Conservation (phyloP, 1,139 yeast species). For the Maudiozyma humilis region DNA sequence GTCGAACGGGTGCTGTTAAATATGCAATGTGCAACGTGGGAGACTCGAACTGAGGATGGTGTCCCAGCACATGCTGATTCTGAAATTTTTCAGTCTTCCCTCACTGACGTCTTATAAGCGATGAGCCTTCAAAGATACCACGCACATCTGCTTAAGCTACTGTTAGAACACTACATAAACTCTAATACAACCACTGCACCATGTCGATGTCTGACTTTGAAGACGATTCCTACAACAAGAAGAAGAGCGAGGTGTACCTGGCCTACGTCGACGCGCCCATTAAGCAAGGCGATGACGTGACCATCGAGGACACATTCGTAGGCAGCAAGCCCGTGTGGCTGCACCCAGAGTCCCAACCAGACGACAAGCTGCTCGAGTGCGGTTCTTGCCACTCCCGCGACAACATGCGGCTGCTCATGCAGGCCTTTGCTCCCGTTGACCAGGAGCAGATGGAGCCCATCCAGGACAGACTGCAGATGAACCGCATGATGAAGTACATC, state of each 20-base stretch:
- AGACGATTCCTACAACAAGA: conserved; percentile 1
- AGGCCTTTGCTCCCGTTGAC: conserved; percentile 72
- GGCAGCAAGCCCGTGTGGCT: conserved; percentile 71
- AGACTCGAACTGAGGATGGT: background rate
- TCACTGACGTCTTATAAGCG: no score
- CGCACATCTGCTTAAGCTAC: no score
- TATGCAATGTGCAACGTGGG: background rate
- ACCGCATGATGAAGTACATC: conserved; percentile 12
- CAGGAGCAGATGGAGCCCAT: conserved; percentile 22
- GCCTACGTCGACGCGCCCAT: conserved; percentile 54
- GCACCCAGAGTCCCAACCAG: conserved; percentile 49
- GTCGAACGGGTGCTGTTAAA: background rate
- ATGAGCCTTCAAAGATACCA: no score
- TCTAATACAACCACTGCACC: background rate
- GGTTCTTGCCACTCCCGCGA: conserved; percentile 45
- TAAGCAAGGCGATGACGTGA: conserved; percentile 40
- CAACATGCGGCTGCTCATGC: conserved; percentile 60
- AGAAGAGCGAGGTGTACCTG: conserved; percentile 34
- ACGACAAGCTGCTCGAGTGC: conserved; percentile 47
- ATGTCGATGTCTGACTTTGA: conserved; percentile 1
- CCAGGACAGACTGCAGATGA: conserved; percentile 11
- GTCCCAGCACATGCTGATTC: no score
- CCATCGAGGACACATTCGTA: conserved; percentile 64
- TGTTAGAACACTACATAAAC: background rate
- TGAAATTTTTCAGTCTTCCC: no score